Evolutionary conservation across 2,329 filamentous ascomycete genomes (phyloP).

Genomic region (Orbilia javanica): DNA sequence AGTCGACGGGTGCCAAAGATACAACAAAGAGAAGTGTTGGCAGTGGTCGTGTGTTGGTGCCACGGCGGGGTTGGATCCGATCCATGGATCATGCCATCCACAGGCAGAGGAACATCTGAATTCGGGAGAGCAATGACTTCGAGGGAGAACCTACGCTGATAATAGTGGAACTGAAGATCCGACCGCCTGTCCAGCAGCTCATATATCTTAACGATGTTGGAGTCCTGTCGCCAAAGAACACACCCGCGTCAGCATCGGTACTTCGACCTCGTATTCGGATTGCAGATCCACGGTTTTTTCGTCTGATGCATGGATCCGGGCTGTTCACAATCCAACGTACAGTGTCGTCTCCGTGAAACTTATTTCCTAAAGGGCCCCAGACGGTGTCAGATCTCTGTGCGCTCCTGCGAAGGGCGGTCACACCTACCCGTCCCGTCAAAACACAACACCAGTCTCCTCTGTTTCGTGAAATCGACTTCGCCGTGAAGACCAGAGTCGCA

Average conservation of each 20-base stretch:
- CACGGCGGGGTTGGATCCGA: background rate
- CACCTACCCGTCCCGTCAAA: conserved; percentile 69
- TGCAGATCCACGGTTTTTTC: background rate
- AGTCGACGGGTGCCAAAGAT: background rate
- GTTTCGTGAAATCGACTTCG: conserved; percentile 48
- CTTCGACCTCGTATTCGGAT: conserved; percentile 31
- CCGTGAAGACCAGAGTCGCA: conserved; percentile 38
- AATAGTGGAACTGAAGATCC: conserved; percentile 68
- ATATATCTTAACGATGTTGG: conserved; percentile 70
- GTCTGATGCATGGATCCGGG: background rate
- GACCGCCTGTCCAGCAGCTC: conserved; percentile 67
- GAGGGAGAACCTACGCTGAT: conserved; percentile 64
- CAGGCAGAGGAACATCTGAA: too few species aligned
- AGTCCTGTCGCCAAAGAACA: conserved; percentile 65
- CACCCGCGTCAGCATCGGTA: conserved; percentile 61
- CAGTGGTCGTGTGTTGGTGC: conserved; percentile 17
- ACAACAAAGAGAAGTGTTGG: conserved; percentile 25
- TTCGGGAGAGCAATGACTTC: background rate
- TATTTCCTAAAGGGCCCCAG: conserved; percentile 39
- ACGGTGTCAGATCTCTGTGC: conserved; percentile 3
- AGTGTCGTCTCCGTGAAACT: conserved; percentile 54
- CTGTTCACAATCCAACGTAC: conserved; percentile 31
- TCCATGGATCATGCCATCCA: too few species aligned
- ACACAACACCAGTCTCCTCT: conserved; percentile 68
- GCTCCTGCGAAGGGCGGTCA: conserved; percentile 27